These are phyloP conservation scores for Ceratocystis variospora DNA, from an alignment of 2,329 filamentous ascomycete genomes.

Conservation along the genomic window DNA sequence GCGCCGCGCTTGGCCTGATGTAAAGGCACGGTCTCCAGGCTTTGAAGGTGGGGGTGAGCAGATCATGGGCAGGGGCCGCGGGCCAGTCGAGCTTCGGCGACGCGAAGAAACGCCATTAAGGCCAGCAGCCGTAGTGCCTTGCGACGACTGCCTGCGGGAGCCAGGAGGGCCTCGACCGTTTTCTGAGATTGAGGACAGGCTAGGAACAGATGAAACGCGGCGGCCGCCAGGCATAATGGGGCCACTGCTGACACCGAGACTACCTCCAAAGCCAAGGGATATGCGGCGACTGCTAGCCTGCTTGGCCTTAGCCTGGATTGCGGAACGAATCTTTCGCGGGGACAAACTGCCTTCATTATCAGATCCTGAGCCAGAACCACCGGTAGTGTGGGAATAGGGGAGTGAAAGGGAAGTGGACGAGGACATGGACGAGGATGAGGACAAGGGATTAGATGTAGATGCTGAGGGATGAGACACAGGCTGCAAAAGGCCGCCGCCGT, in stretches of 20 bases:
- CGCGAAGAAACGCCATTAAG: slow-evolving; percentile 30
- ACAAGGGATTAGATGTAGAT: slow-evolving; percentile 7
- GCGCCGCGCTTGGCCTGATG: slow-evolving; percentile 41
- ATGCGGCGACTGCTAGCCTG: slow-evolving; percentile 12
- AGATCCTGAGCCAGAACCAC: slow-evolving; percentile 17
- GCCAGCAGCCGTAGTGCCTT: background rate
- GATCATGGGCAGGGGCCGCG: slow-evolving; percentile 39
- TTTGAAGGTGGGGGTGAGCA: slow-evolving; percentile 35
- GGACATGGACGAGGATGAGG: background rate
- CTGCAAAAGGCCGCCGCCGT: slow-evolving; percentile 12
- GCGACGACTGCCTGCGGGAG: background rate
- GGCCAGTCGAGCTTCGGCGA: slow-evolving; percentile 36
- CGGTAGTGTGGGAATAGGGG: background rate
- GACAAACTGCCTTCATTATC: slow-evolving; percentile 20
- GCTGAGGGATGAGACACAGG: slow-evolving; percentile 10
- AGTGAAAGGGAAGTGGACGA: background rate
- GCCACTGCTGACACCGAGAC: background rate
- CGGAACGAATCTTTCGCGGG: slow-evolving; percentile 19
- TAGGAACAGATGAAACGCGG: slow-evolving; percentile 28
- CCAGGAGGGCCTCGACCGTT: slow-evolving; percentile 31
- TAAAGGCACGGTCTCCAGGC: slow-evolving; percentile 29
- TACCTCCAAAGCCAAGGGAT: slow-evolving; percentile 14
- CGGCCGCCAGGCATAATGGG: slow-evolving; percentile 4
- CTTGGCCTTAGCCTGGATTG: slow-evolving; percentile 15
- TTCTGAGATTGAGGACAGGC: slow-evolving; percentile 34